Percentiles rank a stretch among this genome's conserved stretches.
Evolutionary conservation across 2,329 filamentous ascomycete genomes (phyloP).

Genomic region (Colletotrichum navitas): DNA sequence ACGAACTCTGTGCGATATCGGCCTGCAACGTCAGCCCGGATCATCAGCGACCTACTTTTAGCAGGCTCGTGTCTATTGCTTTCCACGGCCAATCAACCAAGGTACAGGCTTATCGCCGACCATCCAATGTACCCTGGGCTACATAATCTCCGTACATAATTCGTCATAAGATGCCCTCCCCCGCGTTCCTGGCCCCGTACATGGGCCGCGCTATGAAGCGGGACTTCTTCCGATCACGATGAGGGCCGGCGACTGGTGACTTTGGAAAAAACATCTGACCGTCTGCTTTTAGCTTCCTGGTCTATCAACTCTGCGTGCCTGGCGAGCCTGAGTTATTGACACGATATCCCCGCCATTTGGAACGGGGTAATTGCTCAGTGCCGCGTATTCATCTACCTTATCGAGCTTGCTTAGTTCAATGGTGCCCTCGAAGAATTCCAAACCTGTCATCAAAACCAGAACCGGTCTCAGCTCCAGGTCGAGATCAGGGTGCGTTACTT

Average conservation of each 20-base stretch:
- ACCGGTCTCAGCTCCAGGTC: slow-evolving; percentile 44
- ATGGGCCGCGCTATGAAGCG: slow-evolving; percentile 8
- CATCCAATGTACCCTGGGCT: slow-evolving; percentile 7
- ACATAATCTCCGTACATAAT: slow-evolving; percentile 1
- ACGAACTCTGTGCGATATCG: slow-evolving; percentile 2
- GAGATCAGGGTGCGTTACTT: slow-evolving; percentile 49
- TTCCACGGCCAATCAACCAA: slow-evolving; percentile 19
- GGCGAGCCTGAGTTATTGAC: not conserved
- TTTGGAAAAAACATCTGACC: not conserved
- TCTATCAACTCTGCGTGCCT: not conserved
- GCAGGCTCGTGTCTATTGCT: not conserved
- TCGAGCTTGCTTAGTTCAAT: slow-evolving; percentile 19
- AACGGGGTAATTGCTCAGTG: not conserved
- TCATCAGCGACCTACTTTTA: slow-evolving; percentile 5
- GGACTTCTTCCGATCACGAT: slow-evolving; percentile 4
- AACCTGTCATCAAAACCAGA: slow-evolving; percentile 27
- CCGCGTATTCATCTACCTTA: not conserved
- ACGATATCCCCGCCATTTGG: not conserved
- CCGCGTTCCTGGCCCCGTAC: slow-evolving; percentile 27
- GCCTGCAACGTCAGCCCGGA: slow-evolving; percentile 10
- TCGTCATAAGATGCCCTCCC: slow-evolving; percentile 32
- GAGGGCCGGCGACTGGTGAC: slow-evolving; percentile 8
- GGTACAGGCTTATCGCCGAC: slow-evolving; percentile 27
- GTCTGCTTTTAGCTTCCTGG: not conserved
- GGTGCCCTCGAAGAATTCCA: slow-evolving; percentile 24